Evolutionary conservation across 2,329 filamentous ascomycete genomes (phyloP).

Genomic region (Beauveria medogensis): DNA sequence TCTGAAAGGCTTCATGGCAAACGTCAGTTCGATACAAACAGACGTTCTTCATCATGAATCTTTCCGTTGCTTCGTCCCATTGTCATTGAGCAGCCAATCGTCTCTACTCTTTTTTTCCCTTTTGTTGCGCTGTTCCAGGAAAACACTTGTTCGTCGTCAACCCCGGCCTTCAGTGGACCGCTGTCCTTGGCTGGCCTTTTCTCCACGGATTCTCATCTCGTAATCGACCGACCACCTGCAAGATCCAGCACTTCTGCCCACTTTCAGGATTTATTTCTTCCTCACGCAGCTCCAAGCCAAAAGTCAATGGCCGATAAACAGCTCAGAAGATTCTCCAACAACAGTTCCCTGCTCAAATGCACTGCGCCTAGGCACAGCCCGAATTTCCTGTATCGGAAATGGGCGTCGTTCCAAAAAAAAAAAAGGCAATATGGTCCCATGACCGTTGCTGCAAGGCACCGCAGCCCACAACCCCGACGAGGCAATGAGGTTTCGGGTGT

Average conservation of each 20-base stretch:
- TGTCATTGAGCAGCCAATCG: not conserved
- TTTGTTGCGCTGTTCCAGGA: too few relatives aligned
- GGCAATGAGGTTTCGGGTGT: not conserved
- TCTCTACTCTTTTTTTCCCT: not conserved
- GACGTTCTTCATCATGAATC: not conserved
- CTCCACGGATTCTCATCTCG: constrained; percentile 6
- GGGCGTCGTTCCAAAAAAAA: not conserved
- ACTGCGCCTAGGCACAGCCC: not conserved
- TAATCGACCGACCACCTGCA: not conserved
- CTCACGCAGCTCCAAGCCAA: not conserved
- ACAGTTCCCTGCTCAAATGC: not conserved
- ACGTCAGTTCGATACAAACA: not conserved
- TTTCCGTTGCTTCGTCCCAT: not conserved
- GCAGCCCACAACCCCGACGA: not conserved
- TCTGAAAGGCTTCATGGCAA: not conserved
- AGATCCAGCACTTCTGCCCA: not conserved
- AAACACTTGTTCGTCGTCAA: not conserved
- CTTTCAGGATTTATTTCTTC: not conserved
- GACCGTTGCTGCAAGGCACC: constrained; percentile 9
- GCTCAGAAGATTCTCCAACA: not conserved
- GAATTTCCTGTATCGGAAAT: not conserved
- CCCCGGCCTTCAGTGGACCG: not conserved
- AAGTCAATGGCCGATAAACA: not conserved
- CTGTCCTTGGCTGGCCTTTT: not conserved
- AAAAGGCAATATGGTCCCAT: not conserved